A percentile compares a stretch with the other conserved stretches of the same genome.
These are phyloP conservation scores for Tricholoma saponaceum DNA, from an alignment of 768 basidiomycete genomes.

Conservation along the genomic window DNA sequence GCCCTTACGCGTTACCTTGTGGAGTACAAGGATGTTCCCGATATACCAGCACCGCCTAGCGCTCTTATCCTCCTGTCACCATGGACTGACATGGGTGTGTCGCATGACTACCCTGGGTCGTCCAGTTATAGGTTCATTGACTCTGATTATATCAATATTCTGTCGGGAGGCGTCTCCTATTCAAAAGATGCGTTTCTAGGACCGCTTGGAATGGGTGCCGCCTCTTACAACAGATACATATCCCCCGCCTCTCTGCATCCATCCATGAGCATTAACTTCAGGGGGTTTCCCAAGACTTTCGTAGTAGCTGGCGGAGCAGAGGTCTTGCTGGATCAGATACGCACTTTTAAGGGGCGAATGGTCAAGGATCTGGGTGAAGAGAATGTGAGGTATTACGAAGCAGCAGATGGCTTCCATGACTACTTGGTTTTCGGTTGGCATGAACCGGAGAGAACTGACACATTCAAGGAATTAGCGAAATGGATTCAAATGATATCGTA, in stretches of 20 bases:
- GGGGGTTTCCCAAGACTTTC: constrained; percentile 58
- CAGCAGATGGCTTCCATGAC: constrained; percentile 52
- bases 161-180: constrained; percentile 17
- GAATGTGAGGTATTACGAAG: constrained; percentile 45
- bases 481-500: constrained; percentile 16
- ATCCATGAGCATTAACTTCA: constrained; percentile 36
- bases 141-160: constrained; percentile 33
- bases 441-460: constrained; percentile 49
- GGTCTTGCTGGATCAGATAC: constrained; percentile 45
- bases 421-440: constrained; percentile 46
- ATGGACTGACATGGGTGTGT: constrained; percentile 46
- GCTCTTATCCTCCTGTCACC: constrained; percentile 53
- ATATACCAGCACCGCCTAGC: constrained; percentile 38
- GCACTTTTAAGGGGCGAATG: constrained; percentile 45
- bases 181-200: constrained; percentile 43
- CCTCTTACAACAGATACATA: constrained; percentile 47
- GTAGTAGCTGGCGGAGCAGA: constrained; percentile 57
- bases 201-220: constrained; percentile 41
- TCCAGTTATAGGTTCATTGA: constrained; percentile 29
- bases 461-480: constrained; percentile 42
- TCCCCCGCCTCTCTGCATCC: constrained; percentile 52
- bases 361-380: constrained; percentile 44
- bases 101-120: constrained; percentile 33
- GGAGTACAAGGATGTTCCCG: constrained; percentile 34
- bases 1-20: constrained; percentile 61